A percentile compares a stretch with the other conserved stretches of the same genome.
Conservation (phyloP, 495 filamentous ascomycete genomes). For the Xylaria acuta region DNA sequence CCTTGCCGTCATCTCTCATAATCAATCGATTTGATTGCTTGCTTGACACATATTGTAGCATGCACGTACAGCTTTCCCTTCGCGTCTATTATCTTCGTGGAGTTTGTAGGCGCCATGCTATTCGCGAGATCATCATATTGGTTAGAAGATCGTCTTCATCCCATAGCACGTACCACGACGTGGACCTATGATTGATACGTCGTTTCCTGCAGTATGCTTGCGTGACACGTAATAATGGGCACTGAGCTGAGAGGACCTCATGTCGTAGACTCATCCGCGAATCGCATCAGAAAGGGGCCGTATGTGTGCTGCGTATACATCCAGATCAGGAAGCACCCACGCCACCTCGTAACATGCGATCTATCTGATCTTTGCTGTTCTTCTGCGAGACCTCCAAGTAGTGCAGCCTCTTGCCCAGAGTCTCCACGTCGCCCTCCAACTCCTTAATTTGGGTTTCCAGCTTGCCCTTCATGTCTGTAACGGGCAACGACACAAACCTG, state of each 20-base stretch:
- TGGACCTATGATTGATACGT: slow-evolving; percentile 1
- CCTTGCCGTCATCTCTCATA: not conserved
- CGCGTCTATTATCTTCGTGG: not conserved
- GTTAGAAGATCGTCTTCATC: not conserved
- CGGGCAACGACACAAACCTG: slow-evolving; percentile 89
- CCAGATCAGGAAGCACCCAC: slow-evolving; percentile 29
- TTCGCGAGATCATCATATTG: not conserved
- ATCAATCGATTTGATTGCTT: not conserved
- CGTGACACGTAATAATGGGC: slow-evolving; percentile 11
- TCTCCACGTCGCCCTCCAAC: slow-evolving; percentile 75
- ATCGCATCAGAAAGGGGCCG: not conserved
- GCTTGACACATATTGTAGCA: not conserved
- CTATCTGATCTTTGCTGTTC: slow-evolving; percentile 88
- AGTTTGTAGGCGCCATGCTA: not conserved
- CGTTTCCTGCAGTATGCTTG: not conserved
- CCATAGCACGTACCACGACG: not conserved
- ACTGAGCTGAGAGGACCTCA: not conserved
- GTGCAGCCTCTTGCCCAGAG: slow-evolving; percentile 85
- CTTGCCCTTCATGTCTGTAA: slow-evolving; percentile 72
- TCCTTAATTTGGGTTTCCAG: slow-evolving; percentile 77
- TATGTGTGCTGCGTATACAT: not conserved
- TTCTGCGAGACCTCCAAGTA: slow-evolving; percentile 95
- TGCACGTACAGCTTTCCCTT: not conserved
- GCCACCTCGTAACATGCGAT: slow-evolving; percentile 68
- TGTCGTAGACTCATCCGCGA: not conserved